Percentiles rank a stretch among this genome's conserved stretches.
Evolutionary conservation across 805 yeast genomes (phyloP).

Genomic region (Lachancea lanzarotensis): DNA sequence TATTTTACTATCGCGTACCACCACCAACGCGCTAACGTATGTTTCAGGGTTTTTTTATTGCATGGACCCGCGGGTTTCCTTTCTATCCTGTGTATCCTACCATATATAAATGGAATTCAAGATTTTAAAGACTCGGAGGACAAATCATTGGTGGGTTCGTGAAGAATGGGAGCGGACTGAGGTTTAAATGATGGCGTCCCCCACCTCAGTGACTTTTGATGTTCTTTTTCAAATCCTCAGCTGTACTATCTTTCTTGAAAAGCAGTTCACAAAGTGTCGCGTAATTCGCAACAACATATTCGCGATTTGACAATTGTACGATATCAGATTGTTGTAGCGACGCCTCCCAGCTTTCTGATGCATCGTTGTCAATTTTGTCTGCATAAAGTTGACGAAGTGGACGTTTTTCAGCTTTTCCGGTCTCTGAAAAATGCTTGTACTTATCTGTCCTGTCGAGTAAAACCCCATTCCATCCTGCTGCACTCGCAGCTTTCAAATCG

Average conservation of each 20-base stretch:
- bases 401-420: constrained; percentile 7
- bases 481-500: constrained; percentile 47
- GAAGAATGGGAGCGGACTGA: too few species aligned
- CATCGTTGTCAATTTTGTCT: constrained; percentile 25
- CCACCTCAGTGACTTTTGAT: too few species aligned
- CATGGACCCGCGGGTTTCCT: neutral
- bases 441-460: constrained; percentile 42
- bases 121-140: too few species aligned
- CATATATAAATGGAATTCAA: neutral
- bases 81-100: neutral
- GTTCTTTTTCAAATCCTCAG: too few species aligned
- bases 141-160: too few species aligned
- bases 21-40: neutral
- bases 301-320: constrained; percentile 15
- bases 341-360: constrained; percentile 15
- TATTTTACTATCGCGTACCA: neutral
- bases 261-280: constrained; percentile 13
- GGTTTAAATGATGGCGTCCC: too few species aligned
- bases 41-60: neutral
- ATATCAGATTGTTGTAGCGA: constrained; percentile 16
- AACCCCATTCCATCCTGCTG: constrained; percentile 59
- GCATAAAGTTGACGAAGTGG: constrained; percentile 19
- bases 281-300: constrained; percentile 24
- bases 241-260: neutral
- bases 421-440: constrained; percentile 21